These are phyloP conservation scores for Lathyrus tuberosus DNA, from an alignment of 306 rosid genomes.

Conservation along the genomic window DNA sequence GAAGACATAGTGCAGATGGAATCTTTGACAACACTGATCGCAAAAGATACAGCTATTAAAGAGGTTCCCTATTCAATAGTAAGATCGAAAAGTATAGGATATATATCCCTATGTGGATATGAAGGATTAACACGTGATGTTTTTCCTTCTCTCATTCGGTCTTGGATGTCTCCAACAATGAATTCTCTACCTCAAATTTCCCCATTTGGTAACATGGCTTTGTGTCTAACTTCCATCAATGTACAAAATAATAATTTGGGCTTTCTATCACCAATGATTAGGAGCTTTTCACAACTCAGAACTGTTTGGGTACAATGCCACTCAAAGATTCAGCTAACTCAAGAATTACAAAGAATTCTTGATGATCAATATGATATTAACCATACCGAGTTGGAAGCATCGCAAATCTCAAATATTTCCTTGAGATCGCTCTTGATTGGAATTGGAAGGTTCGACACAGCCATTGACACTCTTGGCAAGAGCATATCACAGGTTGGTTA, in stretches of 20 bases:
- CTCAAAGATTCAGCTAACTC: background rate
- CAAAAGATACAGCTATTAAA: slow-evolving; percentile 41
- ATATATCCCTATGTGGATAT: slow-evolving; percentile 44
- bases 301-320: slow-evolving; percentile 26
- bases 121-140: slow-evolving; percentile 37
- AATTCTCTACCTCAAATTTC: background rate
- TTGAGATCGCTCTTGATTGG: slow-evolving; percentile 24
- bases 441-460: slow-evolving; percentile 6
- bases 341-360: background rate
- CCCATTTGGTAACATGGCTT: background rate
- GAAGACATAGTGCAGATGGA: slow-evolving; percentile 47
- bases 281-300: slow-evolving; percentile 4
- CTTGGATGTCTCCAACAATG: slow-evolving; percentile 41
- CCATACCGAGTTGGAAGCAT: background rate
- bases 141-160: slow-evolving; percentile 40
- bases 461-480: slow-evolving; percentile 8
- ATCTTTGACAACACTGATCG: slow-evolving; percentile 46
- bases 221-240: background rate
- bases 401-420: background rate
- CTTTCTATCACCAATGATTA: background rate
- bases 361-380: background rate
- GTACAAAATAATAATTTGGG: background rate
- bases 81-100: slow-evolving; percentile 28
- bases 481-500: slow-evolving; percentile 43
- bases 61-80: slow-evolving; percentile 35